phyloP scores from a whole-genome alignment of 257 asterid species.

The Perilla frutescens region DNA sequence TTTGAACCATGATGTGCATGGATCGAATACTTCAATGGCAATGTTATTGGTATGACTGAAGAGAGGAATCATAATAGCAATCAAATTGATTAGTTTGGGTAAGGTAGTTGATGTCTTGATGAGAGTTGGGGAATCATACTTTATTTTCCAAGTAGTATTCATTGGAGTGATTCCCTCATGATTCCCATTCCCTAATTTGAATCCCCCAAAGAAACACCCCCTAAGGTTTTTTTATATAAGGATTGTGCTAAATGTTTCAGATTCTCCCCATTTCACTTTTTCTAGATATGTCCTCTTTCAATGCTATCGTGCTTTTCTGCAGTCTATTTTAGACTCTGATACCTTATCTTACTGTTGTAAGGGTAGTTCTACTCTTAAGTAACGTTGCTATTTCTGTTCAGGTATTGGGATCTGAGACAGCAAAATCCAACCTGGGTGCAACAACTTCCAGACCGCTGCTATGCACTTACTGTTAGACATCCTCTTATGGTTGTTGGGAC shows the following conservation, averaged over 20 bases:
- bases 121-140: background rate
- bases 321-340: background rate
- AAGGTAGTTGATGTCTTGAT: background rate
- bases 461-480: constrained; percentile 81
- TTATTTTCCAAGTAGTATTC: background rate
- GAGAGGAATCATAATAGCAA: background rate
- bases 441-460: constrained; percentile 97
- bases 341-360: constrained; percentile 1
- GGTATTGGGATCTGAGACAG: constrained; percentile 99
- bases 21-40: background rate
- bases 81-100: background rate
- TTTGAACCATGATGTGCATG: background rate
- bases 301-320: constrained; percentile 1
- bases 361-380: background rate
- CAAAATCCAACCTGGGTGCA: constrained; percentile 83
- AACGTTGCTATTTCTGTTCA: constrained; percentile 37
- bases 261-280: too few relatives aligned
- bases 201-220: too few relatives aligned
- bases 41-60: background rate
- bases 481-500: constrained; percentile 98
- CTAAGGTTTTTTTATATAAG: too few relatives aligned
- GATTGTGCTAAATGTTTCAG: too few relatives aligned
- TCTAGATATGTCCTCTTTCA: background rate
- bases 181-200: background rate
- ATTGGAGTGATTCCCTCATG: background rate